Conservation (phyloP, 148 eudicot species). For the Dysphania ambrosioides region DNA sequence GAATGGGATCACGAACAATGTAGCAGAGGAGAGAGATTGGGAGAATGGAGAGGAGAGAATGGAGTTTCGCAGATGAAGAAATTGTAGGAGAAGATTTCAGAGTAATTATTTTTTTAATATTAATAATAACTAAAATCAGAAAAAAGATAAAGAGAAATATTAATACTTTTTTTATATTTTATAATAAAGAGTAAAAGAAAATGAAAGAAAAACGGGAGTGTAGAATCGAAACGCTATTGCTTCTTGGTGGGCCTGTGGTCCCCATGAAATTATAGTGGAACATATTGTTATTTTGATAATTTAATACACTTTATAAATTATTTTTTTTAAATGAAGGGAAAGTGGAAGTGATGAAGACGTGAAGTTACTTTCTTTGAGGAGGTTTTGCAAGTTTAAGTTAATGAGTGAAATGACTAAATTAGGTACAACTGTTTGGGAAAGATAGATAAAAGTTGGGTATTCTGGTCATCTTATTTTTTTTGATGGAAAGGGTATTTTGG, state of each 20-base stretch:
- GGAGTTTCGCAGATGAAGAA: slow-evolving; percentile 46
- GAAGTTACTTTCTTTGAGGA: neutral
- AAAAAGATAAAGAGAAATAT: neutral
- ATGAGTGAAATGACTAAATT: slow-evolving; percentile 2
- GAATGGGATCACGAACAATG: slow-evolving; percentile 39
- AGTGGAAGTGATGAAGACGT: too few species aligned
- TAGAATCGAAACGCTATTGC: slow-evolving; percentile 11
- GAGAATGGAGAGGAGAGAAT: slow-evolving; percentile 20
- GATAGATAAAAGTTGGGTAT: too few species aligned
- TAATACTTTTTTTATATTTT: too few species aligned
- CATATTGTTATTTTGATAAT: neutral
- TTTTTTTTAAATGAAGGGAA: neutral
- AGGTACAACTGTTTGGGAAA: too few species aligned
- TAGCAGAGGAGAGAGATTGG: slow-evolving; percentile 22
- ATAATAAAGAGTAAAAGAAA: neutral
- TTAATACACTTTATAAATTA: neutral
- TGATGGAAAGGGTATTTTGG: too few species aligned
- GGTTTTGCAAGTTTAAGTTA: neutral
- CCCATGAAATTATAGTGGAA: slow-evolving; percentile 24
- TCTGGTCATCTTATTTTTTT: too few species aligned
- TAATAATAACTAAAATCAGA: neutral
- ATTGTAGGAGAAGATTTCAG: slow-evolving; percentile 53
- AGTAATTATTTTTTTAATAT: neutral
- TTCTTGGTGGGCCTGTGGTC: slow-evolving; percentile 28
- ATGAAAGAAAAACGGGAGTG: neutral